phyloP scores from a whole-genome alignment of 2,329 filamentous ascomycete species.

The Lecanoromycetidae sp. region DNA sequence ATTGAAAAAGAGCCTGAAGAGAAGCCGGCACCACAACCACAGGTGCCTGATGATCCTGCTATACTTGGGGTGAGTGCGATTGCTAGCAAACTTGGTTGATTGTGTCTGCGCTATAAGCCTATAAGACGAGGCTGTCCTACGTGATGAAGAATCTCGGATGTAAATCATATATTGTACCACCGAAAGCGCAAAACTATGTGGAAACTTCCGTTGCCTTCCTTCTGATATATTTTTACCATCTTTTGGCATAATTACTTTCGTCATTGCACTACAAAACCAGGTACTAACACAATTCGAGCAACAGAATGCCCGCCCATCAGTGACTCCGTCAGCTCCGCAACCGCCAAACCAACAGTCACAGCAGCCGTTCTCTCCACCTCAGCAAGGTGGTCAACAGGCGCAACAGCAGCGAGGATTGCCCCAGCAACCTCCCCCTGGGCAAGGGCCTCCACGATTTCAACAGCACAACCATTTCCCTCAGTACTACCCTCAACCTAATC shows the following conservation, averaged over 20 bases:
- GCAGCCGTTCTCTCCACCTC: neutral
- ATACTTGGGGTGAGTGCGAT: constrained; percentile 87
- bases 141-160: constrained; percentile 99
- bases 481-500: constrained; percentile 29
- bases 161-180: constrained; percentile 66
- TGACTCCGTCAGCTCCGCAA: constrained; percentile 8
- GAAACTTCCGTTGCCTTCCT: constrained; percentile 99
- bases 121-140: constrained; percentile 28
- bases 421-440: constrained; percentile 27
- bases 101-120: constrained; percentile 6
- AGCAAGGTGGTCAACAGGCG: constrained; percentile 4
- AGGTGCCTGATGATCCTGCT: constrained; percentile 85
- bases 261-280: neutral
- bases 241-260: too few species aligned
- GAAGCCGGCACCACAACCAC: constrained; percentile 62
- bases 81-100: neutral
- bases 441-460: constrained; percentile 29
- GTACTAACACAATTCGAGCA: constrained; percentile 12
- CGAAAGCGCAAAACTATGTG: constrained; percentile 93
- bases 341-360: constrained; percentile 3
- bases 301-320: constrained; percentile 16
- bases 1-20: constrained; percentile 71
- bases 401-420: constrained; percentile 23
- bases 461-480: constrained; percentile 32
- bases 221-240: constrained; percentile 59